Conservation (phyloP, 2,329 filamentous ascomycete species). For the Aspergillus sp. region DNA sequence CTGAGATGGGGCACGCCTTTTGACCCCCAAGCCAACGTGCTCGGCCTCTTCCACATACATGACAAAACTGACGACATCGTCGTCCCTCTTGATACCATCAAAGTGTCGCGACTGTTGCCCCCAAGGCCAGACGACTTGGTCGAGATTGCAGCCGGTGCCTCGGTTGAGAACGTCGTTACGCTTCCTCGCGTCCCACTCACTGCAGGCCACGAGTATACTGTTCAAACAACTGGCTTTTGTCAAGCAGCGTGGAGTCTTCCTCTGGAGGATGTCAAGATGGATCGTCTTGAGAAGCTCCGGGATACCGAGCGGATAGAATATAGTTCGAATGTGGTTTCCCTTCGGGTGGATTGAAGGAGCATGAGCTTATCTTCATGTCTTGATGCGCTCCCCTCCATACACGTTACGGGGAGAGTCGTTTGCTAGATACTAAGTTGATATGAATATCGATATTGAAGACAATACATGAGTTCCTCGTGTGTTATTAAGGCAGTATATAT, state of each 20-base stretch:
- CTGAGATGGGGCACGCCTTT: constrained; percentile 39
- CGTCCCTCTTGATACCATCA: constrained; percentile 28
- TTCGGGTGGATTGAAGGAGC: constrained; percentile 13
- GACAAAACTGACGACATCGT: constrained; percentile 20
- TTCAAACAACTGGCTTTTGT: constrained; percentile 34
- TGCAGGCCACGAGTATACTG: constrained; percentile 30
- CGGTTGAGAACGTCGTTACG: constrained; percentile 21
- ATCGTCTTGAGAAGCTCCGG: constrained; percentile 19
- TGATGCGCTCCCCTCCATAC: too few relatives aligned
- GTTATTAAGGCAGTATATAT: too few relatives aligned
- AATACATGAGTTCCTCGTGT: too few relatives aligned
- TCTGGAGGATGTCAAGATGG: constrained; percentile 12
- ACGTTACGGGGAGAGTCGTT: too few relatives aligned
- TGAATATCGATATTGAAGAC: too few relatives aligned
- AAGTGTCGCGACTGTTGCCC: constrained; percentile 33
- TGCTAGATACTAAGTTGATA: too few relatives aligned
- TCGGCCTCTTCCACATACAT: constrained; percentile 29
- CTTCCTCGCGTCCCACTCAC: constrained; percentile 25
- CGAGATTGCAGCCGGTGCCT: constrained; percentile 26
- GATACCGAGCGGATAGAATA: constrained; percentile 22
- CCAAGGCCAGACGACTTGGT: constrained; percentile 27
- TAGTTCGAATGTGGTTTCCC: constrained; percentile 19
- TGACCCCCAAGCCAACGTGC: constrained; percentile 28
- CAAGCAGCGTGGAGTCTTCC: constrained; percentile 29
- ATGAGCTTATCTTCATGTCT: too few relatives aligned